phyloP scores from a whole-genome alignment of 768 basidiomycete species.

The Tulasnella sp. region DNA sequence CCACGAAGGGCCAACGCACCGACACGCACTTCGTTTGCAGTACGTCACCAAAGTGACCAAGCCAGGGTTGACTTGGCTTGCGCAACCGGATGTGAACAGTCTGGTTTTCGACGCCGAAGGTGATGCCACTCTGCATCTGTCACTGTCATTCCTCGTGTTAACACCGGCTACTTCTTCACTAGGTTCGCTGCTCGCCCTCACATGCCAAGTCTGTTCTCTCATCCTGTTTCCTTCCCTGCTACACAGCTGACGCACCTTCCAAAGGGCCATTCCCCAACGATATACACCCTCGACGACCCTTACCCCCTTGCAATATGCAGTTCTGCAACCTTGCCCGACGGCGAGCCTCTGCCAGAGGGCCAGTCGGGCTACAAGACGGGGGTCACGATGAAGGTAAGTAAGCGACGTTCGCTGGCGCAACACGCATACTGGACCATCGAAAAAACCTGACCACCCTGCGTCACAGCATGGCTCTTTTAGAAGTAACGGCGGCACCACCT shows the following conservation, averaged over 20 bases:
- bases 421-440: too few species aligned
- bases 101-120: constrained; percentile 13
- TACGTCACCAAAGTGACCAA: constrained; percentile 19
- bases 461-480: neutral
- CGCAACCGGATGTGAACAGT: constrained; percentile 12
- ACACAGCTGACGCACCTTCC: neutral
- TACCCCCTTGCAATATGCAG: constrained; percentile 14
- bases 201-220: neutral
- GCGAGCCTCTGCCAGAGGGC: constrained; percentile 3
- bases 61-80: constrained; percentile 7
- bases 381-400: neutral
- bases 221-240: neutral
- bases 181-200: constrained; percentile 14
- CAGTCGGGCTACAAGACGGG: neutral
- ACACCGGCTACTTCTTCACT: neutral
- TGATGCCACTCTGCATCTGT: neutral
- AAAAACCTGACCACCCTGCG: neutral
- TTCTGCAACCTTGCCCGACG: constrained; percentile 2
- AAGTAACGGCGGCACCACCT: neutral
- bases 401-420: neutral
- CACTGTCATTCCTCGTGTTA: neutral
- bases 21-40: neutral
- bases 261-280: constrained; percentile 25
- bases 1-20: neutral
- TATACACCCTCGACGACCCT: constrained; percentile 28